Conservation (phyloP, 495 filamentous ascomycete genomes). For the Clohesyomyces aquaticus region DNA sequence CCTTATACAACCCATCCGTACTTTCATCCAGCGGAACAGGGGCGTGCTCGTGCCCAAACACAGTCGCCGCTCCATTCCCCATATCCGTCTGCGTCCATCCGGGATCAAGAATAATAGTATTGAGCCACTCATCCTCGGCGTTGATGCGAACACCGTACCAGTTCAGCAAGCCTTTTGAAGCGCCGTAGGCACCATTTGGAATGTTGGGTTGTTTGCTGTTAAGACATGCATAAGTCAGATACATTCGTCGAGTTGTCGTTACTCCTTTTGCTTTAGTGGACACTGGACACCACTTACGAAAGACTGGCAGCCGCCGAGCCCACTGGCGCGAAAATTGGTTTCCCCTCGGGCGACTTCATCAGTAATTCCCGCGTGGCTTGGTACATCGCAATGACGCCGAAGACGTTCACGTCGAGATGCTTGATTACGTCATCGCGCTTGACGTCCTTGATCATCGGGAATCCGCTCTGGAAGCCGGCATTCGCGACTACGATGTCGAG, state of each 20-base stretch:
- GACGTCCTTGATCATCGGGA: slow-evolving; percentile 33
- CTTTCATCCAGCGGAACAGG: not conserved
- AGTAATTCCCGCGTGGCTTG: slow-evolving; percentile 42
- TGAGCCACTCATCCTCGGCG: slow-evolving; percentile 10
- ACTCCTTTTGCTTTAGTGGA: not conserved
- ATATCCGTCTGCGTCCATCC: not conserved
- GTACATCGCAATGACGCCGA: slow-evolving; percentile 48
- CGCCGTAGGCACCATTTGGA: slow-evolving; percentile 1
- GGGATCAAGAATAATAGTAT: not conserved
- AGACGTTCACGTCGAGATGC: slow-evolving; percentile 50
- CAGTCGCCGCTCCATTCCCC: slow-evolving; percentile 5
- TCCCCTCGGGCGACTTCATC: slow-evolving; percentile 7
- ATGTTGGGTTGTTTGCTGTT: slow-evolving; percentile 4
- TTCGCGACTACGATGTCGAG: slow-evolving; percentile 61
- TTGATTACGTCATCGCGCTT: slow-evolving; percentile 43
- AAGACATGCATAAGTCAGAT: not conserved
- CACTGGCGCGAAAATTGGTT: slow-evolving; percentile 19
- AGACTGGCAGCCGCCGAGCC: slow-evolving; percentile 3
- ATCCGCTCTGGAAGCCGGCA: slow-evolving; percentile 48
- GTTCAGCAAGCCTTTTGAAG: not conserved
- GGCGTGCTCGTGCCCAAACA: slow-evolving; percentile 1
- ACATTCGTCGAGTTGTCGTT: not conserved
- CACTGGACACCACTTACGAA: not conserved
- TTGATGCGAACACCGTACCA: slow-evolving; percentile 5
- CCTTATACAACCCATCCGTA: not conserved